Base-by-base conservation (phyloP, 805 yeast species). In the Pichia phayaonensis region DNA sequence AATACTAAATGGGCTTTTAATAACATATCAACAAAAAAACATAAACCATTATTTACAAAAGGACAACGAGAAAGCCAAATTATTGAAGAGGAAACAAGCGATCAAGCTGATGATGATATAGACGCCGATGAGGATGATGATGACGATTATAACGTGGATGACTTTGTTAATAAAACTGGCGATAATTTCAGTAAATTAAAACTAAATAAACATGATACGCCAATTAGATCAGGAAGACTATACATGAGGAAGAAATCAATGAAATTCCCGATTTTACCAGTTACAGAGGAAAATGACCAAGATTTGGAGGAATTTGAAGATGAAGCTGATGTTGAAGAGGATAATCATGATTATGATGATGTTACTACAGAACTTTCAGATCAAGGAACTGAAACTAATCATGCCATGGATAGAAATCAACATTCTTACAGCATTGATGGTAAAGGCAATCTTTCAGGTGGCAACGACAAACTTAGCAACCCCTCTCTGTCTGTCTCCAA, bases 41-140 rank as follows among this genome's bases (percentile, higher is more conserved):
- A 39, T 44, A 56, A 45, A 47, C 73, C 24, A 75, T 71, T 49
- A 69, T 75, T 24, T 62, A 63, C 56, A 65, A 77, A 8, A 63
- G 79, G 79, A 31, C 82, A 84, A 0, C 84, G 85, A 12, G 84
- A 80, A 61, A 80, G 77, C 67, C 80, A 79, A 56, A 70, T 81
- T 50, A 68, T 68, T 23, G 54, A 53, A 24, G 54, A 49, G 29
- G 53, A 50, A 40, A 22, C 41, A 15, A 47, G 47, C 39, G 44
- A 38, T 23, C 36, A 42, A 13, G 56, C 49, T 13, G 51, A 41
- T 29, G 54, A 50, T 12, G 53, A 43, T 23, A 31, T 24, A 4
- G 45, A 46, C 2, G 45, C 43, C 16, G 47, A 46, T 3, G 45
- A 40, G 18, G 38, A n/a, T 20, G 45, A 20, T 1, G 48, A 29